These are phyloP conservation scores for Candida insectorum DNA, from an alignment of 805 yeast genomes.

Conservation along the genomic window DNA sequence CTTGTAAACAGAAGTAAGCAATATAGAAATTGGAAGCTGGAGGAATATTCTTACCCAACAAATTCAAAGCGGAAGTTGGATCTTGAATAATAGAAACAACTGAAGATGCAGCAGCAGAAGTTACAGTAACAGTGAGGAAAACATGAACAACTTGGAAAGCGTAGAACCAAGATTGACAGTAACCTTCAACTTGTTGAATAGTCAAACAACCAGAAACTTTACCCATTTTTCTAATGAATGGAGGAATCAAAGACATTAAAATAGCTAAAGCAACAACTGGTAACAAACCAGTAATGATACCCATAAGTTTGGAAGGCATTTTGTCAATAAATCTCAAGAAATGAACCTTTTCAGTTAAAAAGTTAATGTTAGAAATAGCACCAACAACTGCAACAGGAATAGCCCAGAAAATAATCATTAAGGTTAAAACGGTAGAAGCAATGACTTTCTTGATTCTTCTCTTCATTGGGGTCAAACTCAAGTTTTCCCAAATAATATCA, in stretches of 20 bases:
- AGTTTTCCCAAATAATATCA: slow-evolving; percentile 81
- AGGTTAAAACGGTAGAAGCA: slow-evolving; percentile 62
- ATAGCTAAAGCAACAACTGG: slow-evolving; percentile 66
- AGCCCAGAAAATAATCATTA: slow-evolving; percentile 66
- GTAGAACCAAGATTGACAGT: slow-evolving; percentile 85
- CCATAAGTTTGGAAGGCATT: slow-evolving; percentile 52
- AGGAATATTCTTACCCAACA: slow-evolving; percentile 77
- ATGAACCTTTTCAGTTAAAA: slow-evolving; percentile 49
- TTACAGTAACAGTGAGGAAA: slow-evolving; percentile 76
- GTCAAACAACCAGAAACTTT: slow-evolving; percentile 70
- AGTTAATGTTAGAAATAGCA: slow-evolving; percentile 63
- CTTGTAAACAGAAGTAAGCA: slow-evolving; percentile 76
- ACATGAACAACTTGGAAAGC: slow-evolving; percentile 91
- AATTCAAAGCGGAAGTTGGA: slow-evolving; percentile 68
- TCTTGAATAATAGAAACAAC: slow-evolving; percentile 63
- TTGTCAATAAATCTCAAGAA: slow-evolving; percentile 56
- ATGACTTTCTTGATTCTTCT: slow-evolving; percentile 55
- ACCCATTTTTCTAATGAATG: slow-evolving; percentile 66
- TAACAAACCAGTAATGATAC: slow-evolving; percentile 63
- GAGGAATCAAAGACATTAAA: slow-evolving; percentile 66
- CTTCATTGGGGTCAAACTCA: slow-evolving; percentile 53
- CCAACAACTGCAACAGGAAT: slow-evolving; percentile 80
- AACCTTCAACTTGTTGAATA: slow-evolving; percentile 66
- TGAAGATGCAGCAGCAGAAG: slow-evolving; percentile 82
- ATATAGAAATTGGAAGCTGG: slow-evolving; percentile 90